These are phyloP conservation scores for Lasiodiplodia theobromae DNA, from an alignment of 2,329 filamentous ascomycete genomes.

Conservation along the genomic window DNA sequence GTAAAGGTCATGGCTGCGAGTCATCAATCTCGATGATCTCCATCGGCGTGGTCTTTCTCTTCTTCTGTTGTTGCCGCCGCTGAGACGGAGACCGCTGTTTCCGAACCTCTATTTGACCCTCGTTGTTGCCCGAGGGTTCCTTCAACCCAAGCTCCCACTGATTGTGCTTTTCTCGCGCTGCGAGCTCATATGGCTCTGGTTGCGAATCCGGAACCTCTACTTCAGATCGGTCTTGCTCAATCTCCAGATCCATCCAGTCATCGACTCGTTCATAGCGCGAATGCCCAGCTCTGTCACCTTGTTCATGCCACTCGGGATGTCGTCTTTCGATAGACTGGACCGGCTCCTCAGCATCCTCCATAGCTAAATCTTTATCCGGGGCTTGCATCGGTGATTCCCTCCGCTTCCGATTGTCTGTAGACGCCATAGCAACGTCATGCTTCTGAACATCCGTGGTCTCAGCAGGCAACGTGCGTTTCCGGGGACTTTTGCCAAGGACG, in stretches of 20 bases:
- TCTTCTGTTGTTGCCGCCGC: background rate
- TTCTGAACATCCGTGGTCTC: background rate
- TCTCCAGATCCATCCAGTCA: background rate
- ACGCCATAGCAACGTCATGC: background rate
- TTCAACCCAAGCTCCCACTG: background rate
- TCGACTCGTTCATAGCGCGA: background rate
- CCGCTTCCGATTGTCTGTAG: background rate
- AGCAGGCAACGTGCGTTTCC: background rate
- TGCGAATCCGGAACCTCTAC: background rate
- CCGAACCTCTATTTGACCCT: background rate
- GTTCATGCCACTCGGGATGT: background rate
- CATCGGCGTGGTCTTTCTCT: background rate
- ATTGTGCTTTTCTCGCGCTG: background rate
- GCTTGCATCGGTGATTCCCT: background rate
- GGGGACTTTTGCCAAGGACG: background rate
- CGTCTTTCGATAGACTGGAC: background rate
- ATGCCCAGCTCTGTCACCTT: background rate
- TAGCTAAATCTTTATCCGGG: background rate
- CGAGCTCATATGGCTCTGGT: background rate
- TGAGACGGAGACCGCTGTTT: background rate
- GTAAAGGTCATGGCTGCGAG: background rate
- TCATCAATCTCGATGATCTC: constrained; percentile 19
- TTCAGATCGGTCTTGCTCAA: background rate
- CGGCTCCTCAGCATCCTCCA: background rate
- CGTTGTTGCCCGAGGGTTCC: background rate